phyloP scores from a whole-genome alignment of 1,284 basidiomycete genomes.

The Fomes fomentarius region DNA sequence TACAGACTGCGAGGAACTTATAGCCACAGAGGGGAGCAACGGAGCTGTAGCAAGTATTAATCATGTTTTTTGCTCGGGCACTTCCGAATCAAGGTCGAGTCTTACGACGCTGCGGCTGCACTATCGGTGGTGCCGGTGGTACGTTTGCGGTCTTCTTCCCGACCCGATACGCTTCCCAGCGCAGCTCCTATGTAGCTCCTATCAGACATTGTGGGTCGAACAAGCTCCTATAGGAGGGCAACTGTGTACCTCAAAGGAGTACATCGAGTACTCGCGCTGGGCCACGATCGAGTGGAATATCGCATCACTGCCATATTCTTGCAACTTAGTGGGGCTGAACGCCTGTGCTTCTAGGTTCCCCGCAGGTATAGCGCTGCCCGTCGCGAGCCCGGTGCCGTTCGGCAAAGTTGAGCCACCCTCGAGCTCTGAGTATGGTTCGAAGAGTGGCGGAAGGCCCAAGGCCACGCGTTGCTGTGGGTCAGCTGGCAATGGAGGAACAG shows the following conservation, averaged over 20 bases:
- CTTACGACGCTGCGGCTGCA: slow-evolving; percentile 13
- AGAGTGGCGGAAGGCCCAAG: slow-evolving; percentile 47
- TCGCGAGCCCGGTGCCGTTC: slow-evolving; percentile 10
- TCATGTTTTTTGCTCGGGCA: too few relatives aligned
- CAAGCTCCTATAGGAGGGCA: not conserved
- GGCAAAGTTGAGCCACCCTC: slow-evolving; percentile 7
- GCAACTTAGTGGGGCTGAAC: slow-evolving; percentile 28
- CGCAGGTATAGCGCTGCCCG: slow-evolving; percentile 17
- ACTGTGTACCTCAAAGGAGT: slow-evolving; percentile 42
- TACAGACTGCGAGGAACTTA: not conserved
- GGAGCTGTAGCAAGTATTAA: not conserved
- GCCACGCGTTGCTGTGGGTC: slow-evolving; percentile 39
- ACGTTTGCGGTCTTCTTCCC: slow-evolving; percentile 28
- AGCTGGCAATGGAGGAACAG: slow-evolving; percentile 44
- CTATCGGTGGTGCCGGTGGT: slow-evolving; percentile 2
- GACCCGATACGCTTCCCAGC: slow-evolving; percentile 27
- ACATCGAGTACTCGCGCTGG: slow-evolving; percentile 38
- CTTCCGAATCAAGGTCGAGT: too few relatives aligned
- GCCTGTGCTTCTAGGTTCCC: slow-evolving; percentile 39
- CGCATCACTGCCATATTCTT: slow-evolving; percentile 30
- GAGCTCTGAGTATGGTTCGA: slow-evolving; percentile 38
- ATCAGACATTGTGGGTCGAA: too few relatives aligned
- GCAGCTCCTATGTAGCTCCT: slow-evolving; percentile 31
- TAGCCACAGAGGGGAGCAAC: slow-evolving; percentile 6
- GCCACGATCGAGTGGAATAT: slow-evolving; percentile 38